A percentile compares a stretch with the other conserved stretches of the same genome.
These are phyloP conservation scores for Fusarium armeniacum DNA, from an alignment of 2,329 filamentous ascomycete species.

Conservation along the genomic window DNA sequence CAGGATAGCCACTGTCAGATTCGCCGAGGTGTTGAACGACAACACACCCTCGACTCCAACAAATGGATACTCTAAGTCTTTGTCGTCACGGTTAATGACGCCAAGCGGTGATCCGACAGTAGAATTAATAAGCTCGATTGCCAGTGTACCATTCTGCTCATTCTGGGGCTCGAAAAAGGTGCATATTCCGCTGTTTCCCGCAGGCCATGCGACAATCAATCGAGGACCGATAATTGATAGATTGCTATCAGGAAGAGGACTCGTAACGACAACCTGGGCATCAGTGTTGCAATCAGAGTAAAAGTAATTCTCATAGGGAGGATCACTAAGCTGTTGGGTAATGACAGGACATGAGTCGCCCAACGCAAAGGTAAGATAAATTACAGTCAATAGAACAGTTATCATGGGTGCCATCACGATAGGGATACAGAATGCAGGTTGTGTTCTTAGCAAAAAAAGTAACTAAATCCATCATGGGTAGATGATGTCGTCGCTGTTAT, in stretches of 20 bases:
- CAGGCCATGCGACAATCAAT: slow-evolving; percentile 74
- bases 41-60: slow-evolving; percentile 69
- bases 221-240: slow-evolving; percentile 68
- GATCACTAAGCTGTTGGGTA: slow-evolving; percentile 61
- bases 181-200: slow-evolving; percentile 73
- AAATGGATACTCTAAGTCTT: slow-evolving; percentile 54
- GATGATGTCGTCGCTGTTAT: neutral
- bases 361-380: neutral
- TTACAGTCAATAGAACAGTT: neutral
- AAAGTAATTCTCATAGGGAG: slow-evolving; percentile 75
- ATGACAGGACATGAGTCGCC: slow-evolving; percentile 13
- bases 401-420: neutral
- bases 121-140: slow-evolving; percentile 66
- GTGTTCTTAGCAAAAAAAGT: neutral
- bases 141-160: slow-evolving; percentile 66
- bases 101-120: slow-evolving; percentile 61
- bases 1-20: slow-evolving; percentile 68
- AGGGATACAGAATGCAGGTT: neutral
- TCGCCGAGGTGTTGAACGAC: slow-evolving; percentile 70
- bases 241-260: slow-evolving; percentile 66
- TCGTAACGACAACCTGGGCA: slow-evolving; percentile 72
- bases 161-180: slow-evolving; percentile 69
- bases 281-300: slow-evolving; percentile 73
- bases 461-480: too few relatives aligned
- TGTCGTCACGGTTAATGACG: slow-evolving; percentile 57